phyloP scores from a whole-genome alignment of 257 asterid genomes.

The Thymus quinquecostatus region DNA sequence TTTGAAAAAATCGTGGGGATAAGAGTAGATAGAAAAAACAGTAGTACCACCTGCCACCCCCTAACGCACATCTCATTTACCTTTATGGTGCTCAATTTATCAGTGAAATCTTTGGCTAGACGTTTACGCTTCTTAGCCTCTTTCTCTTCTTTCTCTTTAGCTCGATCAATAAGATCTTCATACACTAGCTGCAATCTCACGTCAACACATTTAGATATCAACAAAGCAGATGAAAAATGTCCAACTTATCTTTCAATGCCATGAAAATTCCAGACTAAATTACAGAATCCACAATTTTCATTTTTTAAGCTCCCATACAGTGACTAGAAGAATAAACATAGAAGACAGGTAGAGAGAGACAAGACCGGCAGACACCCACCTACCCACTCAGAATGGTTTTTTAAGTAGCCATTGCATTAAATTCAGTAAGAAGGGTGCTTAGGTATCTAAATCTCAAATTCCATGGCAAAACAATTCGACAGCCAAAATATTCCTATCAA shows the following conservation, averaged over 20 bases:
- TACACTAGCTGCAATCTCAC: slow-evolving; percentile 70
- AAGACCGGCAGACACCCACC: not conserved
- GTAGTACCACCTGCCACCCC: slow-evolving; percentile 21
- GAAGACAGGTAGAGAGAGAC: not conserved
- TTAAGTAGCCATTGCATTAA: too few relatives aligned
- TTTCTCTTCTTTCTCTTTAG: slow-evolving; percentile 97
- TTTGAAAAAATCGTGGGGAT: not conserved
- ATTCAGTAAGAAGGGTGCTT: too few relatives aligned
- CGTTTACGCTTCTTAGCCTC: slow-evolving; percentile 91
- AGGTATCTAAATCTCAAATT: not conserved
- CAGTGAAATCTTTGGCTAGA: slow-evolving; percentile 80
- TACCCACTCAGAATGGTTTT: not conserved
- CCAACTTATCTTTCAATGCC: slow-evolving; percentile 7
- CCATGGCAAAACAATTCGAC: not conserved
- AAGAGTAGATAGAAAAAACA: not conserved
- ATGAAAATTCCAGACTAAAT: not conserved
- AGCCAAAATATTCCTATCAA: not conserved
- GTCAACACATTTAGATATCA: slow-evolving; percentile 22
- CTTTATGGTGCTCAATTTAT: slow-evolving; percentile 69
- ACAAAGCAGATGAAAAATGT: slow-evolving; percentile 3
- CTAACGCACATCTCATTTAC: slow-evolving; percentile 45
- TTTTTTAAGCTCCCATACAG: not conserved
- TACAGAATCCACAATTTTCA: not conserved
- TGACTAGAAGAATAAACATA: not conserved
- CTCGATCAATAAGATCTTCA: slow-evolving; percentile 87